Evolutionary conservation across 768 basidiomycete genomes (phyloP).

Genomic region (Strobilomyces confusus): DNA sequence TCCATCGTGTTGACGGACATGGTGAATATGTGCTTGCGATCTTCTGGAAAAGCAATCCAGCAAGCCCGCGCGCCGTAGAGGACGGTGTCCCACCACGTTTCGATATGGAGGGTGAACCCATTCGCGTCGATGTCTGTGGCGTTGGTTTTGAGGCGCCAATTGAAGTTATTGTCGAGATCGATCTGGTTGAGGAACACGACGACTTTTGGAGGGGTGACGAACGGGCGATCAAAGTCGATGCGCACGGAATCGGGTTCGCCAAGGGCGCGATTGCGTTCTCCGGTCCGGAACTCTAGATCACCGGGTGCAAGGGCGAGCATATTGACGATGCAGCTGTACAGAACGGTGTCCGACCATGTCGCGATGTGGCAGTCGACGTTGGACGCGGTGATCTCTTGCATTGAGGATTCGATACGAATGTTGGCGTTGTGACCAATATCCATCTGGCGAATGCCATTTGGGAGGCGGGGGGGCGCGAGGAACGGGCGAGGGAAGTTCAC

Average conservation of each 20-base stretch:
- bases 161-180: neutral
- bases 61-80: conserved; percentile 1
- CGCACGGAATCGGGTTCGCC: neutral
- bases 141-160: neutral
- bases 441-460: conserved; percentile 1
- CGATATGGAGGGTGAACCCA: conserved; percentile 15
- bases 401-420: conserved; percentile 11
- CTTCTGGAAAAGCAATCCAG: conserved; percentile 22
- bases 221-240: conserved; percentile 1
- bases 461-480: conserved; percentile 15
- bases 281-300: conserved; percentile 12
- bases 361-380: conserved; percentile 7
- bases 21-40: conserved; percentile 17
- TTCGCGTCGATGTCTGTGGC: conserved; percentile 7
- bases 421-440: conserved; percentile 4
- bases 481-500: conserved; percentile 13
- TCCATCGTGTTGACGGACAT: conserved; percentile 11
- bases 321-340: neutral
- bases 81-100: conserved; percentile 8
- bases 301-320: neutral
- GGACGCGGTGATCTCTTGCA: conserved; percentile 1
- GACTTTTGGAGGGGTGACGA: neutral
- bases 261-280: neutral
- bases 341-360: neutral
- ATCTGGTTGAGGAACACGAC: neutral